phyloP scores from a whole-genome alignment of 108 stramenopile genomes.

The Aurantiochytrium sp. region DNA sequence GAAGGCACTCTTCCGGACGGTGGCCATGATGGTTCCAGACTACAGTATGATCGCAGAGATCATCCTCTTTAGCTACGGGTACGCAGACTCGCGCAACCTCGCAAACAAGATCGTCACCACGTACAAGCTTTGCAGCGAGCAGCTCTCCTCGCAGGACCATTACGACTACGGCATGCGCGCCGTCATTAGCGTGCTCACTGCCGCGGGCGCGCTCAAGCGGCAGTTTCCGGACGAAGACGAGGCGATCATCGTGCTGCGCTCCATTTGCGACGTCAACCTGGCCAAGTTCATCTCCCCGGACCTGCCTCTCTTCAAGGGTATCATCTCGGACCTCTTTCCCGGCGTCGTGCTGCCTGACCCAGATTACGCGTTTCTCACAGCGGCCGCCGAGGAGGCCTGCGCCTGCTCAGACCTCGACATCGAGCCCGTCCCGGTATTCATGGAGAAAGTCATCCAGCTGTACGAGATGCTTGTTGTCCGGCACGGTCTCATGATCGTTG shows the following conservation, averaged over 20 bases:
- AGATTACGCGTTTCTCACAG: constrained; percentile 47
- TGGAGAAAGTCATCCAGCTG: constrained; percentile 67
- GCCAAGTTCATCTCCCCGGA: constrained; percentile 59
- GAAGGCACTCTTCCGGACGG: constrained; percentile 66
- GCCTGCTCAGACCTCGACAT: constrained; percentile 34
- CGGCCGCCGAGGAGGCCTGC: constrained; percentile 55
- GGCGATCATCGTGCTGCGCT: constrained; percentile 51
- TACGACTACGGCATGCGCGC: constrained; percentile 61
- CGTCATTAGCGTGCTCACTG: constrained; percentile 44
- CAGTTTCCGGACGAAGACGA: constrained; percentile 46
- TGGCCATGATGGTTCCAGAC: constrained; percentile 72
- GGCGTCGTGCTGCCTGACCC: constrained; percentile 55
- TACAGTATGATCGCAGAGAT: constrained; percentile 68
- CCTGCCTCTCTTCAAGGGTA: constrained; percentile 65
- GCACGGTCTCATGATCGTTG: constrained; percentile 72
- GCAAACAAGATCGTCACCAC: constrained; percentile 67
- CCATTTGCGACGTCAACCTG: constrained; percentile 58
- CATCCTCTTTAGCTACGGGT: constrained; percentile 66
- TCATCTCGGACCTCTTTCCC: constrained; percentile 65
- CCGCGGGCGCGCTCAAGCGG: constrained; percentile 45
- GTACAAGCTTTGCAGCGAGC: constrained; percentile 61
- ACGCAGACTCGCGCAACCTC: constrained; percentile 57
- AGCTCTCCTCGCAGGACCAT: constrained; percentile 64
- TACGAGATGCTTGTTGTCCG: constrained; percentile 74
- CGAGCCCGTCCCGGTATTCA: constrained; percentile 52